A percentile compares a stretch with the other conserved stretches of the same genome.
These are phyloP conservation scores for Penstemon davidsonii DNA, from an alignment of 257 asterid genomes.

Conservation along the genomic window DNA sequence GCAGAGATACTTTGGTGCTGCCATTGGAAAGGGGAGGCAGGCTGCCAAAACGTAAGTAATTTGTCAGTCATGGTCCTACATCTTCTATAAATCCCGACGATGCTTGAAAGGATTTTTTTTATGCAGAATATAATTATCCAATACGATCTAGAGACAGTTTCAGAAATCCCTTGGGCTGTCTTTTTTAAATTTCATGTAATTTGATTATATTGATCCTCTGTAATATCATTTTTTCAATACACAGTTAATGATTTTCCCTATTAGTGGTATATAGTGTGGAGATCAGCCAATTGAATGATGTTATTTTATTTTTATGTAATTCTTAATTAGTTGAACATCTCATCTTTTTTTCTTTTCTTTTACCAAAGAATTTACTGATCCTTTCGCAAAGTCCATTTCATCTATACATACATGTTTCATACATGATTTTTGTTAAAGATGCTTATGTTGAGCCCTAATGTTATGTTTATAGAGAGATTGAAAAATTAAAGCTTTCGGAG, in stretches of 20 bases:
- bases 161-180: no score
- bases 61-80: not conserved
- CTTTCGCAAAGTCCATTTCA: not conserved
- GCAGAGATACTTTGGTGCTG: constrained; percentile 92
- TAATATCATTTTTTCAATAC: not conserved
- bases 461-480: constrained; percentile 69
- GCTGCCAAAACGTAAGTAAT: constrained; percentile 93
- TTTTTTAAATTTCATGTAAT: not conserved
- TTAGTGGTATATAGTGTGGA: not conserved
- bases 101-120: not conserved
- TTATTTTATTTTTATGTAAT: not conserved
- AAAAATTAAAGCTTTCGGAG: constrained; percentile 86
- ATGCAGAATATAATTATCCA: not conserved
- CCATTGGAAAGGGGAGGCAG: constrained; percentile 94
- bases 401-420: not conserved
- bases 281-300: constrained; percentile 1
- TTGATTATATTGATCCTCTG: constrained; percentile 17
- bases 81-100: constrained; percentile 6
- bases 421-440: constrained; percentile 21
- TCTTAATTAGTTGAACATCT: not conserved
- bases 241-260: constrained; percentile 9
- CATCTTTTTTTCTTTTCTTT: not conserved
- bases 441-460: constrained; percentile 16
- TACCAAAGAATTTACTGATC: not conserved
- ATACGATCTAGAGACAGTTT: no score